Evolutionary conservation across 257 asterid genomes (phyloP).

Genomic region (Echium plantagineum): DNA sequence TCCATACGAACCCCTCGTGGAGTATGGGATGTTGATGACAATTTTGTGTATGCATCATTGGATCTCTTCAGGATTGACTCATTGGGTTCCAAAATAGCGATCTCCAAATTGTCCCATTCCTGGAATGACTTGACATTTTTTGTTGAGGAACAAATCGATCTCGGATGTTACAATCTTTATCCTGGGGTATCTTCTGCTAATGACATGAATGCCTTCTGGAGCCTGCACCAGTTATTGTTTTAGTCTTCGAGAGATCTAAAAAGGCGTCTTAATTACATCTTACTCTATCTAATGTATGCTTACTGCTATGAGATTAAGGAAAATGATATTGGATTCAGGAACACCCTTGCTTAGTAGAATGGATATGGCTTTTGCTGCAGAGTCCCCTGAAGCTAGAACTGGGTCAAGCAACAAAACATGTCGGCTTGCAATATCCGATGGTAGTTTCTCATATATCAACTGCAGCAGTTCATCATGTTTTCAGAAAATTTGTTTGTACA

Average conservation of each 20-base stretch:
- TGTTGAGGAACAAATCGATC: conserved; percentile 62
- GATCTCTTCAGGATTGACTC: neutral
- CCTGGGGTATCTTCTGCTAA: conserved; percentile 58
- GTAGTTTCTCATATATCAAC: conserved; percentile 90
- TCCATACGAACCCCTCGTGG: no score
- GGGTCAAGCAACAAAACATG: conserved; percentile 89
- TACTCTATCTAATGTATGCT: conserved; percentile 15
- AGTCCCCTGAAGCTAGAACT: conserved; percentile 89
- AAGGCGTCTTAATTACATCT: neutral
- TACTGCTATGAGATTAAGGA: conserved; percentile 86
- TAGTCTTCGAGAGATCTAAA: neutral
- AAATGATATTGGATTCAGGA: conserved; percentile 73
- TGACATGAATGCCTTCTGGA: conserved; percentile 77
- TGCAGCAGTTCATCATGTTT: conserved; percentile 19
- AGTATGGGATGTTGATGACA: neutral
- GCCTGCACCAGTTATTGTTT: conserved; percentile 41
- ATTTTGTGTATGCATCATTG: neutral
- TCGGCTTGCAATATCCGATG: conserved; percentile 80
- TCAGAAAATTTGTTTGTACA: conserved; percentile 9
- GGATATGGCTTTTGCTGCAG: conserved; percentile 74
- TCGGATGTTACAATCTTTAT: conserved; percentile 87
- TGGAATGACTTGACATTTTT: conserved; percentile 66
- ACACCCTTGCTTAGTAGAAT: conserved; percentile 81
- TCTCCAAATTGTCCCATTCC: conserved; percentile 99
- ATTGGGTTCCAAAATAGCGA: conserved; percentile 77